phyloP scores from a whole-genome alignment of 176 grass and related monocot species.

The Triticum turgidum region DNA sequence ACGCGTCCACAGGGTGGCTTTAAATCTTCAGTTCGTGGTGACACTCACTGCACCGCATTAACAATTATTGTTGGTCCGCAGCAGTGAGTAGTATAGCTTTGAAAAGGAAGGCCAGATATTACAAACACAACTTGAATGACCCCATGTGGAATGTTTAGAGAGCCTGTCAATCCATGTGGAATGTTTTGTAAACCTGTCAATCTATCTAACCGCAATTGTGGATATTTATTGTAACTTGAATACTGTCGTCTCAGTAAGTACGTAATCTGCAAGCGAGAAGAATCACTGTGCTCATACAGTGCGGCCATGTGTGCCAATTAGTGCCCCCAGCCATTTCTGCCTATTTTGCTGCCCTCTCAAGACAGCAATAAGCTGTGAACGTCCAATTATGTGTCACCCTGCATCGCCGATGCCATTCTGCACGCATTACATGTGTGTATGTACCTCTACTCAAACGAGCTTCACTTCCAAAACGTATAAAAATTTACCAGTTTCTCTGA shows the following conservation, averaged over 20 bases:
- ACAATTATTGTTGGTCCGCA: background rate
- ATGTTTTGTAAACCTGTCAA: conserved; percentile 32
- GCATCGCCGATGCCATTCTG: conserved; percentile 40
- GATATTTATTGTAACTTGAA: conserved; percentile 2
- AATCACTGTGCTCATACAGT: conserved; percentile 15
- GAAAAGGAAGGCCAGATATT: background rate
- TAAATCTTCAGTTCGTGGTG: background rate
- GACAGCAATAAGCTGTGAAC: conserved; percentile 15
- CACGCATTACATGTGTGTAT: conserved; percentile 47
- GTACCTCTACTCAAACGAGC: conserved; percentile 52
- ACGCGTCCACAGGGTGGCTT: background rate
- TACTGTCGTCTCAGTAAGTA: conserved; percentile 7
- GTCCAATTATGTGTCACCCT: conserved; percentile 37
- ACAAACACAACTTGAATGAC: conserved; percentile 18
- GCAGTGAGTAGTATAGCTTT: background rate
- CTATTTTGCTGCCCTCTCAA: conserved; percentile 7
- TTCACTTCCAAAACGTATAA: conserved; percentile 52
- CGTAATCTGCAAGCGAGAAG: conserved; percentile 19
- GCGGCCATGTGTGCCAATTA: background rate
- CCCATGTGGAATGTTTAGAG: conserved; percentile 26
- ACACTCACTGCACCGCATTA: background rate
- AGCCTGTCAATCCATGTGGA: conserved; percentile 29
- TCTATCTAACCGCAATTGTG: background rate
- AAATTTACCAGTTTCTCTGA: conserved; percentile 47
- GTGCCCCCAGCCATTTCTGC: background rate